Evolutionary conservation across 495 filamentous ascomycete genomes (phyloP), one percentile per base, ranked within the genome.

Genomic region (Tuber microsphaerosporum): DNA sequence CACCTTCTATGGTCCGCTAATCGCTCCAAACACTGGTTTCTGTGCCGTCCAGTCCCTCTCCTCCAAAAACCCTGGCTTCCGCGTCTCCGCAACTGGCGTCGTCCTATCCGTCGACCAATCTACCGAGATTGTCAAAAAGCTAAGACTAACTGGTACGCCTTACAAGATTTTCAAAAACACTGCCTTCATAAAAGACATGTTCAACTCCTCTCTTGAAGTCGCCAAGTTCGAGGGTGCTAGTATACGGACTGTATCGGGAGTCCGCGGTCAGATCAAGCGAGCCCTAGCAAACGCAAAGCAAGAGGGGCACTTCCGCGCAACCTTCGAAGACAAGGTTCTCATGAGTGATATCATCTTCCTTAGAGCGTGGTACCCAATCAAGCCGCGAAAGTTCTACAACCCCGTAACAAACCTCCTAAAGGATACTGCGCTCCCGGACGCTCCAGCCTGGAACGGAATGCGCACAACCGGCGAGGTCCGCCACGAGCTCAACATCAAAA

Each of bases 131-230:
- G 96, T 98, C 81, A 99, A 99, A 88, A 99, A 99, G 87, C 89
- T 99, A 80, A 99, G 98, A 83, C 88, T 99, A 42, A 96, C 93
- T 22, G 94, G 94, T 77, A 87, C 89, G 42, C 93, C 95, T 9
- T 94, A 93, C 86, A 99, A 98, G 86, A 97, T 99, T 84, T 99
- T 97, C 89, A 96, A 96, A 83, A 99, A 99, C 85, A 99, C 95
- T 0, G 93, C 95, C 26, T 98, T 99, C 85, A 95, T 99, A 86
- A 94, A 94, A 83, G 93, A 97, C 84, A 99, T 99, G 95, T 99
- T 99, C 87, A 94, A 88, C 81, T 90, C 91, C 1, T 86, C 92
- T 0, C 88, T 99, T 20, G 95, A 99, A 83, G 93, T 98, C 75
- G 94, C 95, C 83, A 98, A 98, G 84, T 98, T 99, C 81, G 95